These are phyloP conservation scores for Pleurozium schreberi DNA, from an alignment of 225 moss, liverwort and hornwort genomes.

Conservation along the genomic window DNA sequence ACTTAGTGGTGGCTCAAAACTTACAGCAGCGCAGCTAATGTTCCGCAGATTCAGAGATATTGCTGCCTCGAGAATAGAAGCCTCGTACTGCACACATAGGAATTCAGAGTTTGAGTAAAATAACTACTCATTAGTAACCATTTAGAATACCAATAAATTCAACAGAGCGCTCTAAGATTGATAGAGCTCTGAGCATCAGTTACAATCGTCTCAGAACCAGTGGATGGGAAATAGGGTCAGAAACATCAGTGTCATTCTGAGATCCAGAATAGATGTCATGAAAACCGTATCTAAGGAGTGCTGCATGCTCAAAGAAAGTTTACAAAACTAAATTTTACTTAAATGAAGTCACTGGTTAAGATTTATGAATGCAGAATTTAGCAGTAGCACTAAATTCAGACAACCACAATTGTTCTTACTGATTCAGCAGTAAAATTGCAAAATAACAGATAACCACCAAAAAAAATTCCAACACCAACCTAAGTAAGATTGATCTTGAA, in stretches of 20 bases:
- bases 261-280: background rate
- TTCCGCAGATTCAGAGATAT: background rate
- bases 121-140: background rate
- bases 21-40: background rate
- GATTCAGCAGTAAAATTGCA: background rate
- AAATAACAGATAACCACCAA: background rate
- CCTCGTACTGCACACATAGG: background rate
- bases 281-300: background rate
- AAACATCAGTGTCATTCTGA: background rate
- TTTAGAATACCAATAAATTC: background rate
- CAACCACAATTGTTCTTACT: background rate
- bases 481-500: background rate
- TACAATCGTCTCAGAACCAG: conserved; percentile 50
- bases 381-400: background rate
- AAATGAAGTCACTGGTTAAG: background rate
- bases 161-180: conserved; percentile 37
- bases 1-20: background rate
- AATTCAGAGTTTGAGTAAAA: background rate
- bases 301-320: background rate
- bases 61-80: background rate
- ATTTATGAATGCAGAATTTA: background rate
- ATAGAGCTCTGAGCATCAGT: conserved; percentile 49
- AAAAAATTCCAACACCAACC: background rate
- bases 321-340: background rate
- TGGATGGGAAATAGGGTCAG: background rate